phyloP scores from a whole-genome alignment of 2,329 filamentous ascomycete genomes.

The Penicillium occitanis region DNA sequence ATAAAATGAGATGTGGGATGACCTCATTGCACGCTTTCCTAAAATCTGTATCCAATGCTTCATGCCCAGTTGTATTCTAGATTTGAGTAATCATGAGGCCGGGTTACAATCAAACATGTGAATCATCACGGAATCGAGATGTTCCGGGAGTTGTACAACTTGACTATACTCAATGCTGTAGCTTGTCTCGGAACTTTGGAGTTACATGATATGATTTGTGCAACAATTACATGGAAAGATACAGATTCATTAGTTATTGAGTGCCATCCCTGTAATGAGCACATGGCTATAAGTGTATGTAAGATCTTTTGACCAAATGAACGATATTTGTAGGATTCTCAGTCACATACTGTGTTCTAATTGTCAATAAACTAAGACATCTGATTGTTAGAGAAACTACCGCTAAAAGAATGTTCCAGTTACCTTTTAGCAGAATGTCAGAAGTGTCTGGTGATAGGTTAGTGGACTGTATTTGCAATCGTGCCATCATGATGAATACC shows the following conservation, averaged over 20 bases:
- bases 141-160: slow-evolving; percentile 5
- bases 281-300: background rate
- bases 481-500: background rate
- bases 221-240: background rate
- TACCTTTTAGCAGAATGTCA: background rate
- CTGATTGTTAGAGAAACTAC: background rate
- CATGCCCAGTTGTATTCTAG: no score
- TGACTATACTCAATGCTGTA: background rate
- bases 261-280: background rate
- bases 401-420: background rate
- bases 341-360: background rate
- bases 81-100: background rate
- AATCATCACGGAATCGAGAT: background rate
- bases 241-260: background rate
- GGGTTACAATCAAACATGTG: background rate
- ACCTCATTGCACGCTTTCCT: no score
- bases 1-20: background rate
- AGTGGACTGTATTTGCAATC: background rate
- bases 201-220: background rate
- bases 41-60: background rate
- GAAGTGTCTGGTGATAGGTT: background rate
- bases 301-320: no score
- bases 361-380: background rate
- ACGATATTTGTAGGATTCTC: background rate
- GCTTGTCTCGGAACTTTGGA: background rate